Conservation (phyloP, 208 protist species). For the Wallacemonas sp. region DNA sequence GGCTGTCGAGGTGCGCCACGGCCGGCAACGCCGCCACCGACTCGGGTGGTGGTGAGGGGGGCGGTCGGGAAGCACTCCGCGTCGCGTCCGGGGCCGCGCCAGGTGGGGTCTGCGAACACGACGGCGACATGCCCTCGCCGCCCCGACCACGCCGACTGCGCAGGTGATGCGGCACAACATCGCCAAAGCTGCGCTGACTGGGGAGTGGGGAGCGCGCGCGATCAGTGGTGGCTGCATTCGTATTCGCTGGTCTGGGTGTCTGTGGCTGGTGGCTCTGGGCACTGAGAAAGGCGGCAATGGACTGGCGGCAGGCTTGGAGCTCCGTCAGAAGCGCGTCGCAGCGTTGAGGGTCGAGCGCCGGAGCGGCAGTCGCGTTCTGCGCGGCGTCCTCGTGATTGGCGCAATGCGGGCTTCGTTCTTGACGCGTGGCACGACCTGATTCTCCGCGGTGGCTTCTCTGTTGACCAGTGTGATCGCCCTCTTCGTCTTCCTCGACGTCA, state of each 20-base stretch:
- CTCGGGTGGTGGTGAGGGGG: neutral
- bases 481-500: too few species aligned
- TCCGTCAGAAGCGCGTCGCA: conserved; percentile 2
- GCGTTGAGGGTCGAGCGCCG: neutral
- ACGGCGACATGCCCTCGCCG: conserved; percentile 1
- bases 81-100: neutral
- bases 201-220: conserved; percentile 11
- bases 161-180: conserved; percentile 10
- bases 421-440: too few species aligned
- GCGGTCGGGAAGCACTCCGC: neutral
- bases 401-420: too few species aligned
- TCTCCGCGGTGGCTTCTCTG: too few species aligned
- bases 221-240: neutral
- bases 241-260: neutral
- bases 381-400: neutral
- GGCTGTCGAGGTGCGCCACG: neutral
- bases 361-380: neutral
- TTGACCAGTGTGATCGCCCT: too few species aligned
- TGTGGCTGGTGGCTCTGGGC: neutral
- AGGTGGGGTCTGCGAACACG: conserved; percentile 11
- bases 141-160: neutral
- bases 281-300: conserved; percentile 1
- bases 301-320: conserved; percentile 4
- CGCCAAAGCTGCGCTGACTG: conserved; percentile 6
- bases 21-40: too few species aligned